Percentiles rank a stretch among this genome's conserved stretches.
Evolutionary conservation across 257 asterid genomes (phyloP).

Genomic region (Solanum etuberosum): DNA sequence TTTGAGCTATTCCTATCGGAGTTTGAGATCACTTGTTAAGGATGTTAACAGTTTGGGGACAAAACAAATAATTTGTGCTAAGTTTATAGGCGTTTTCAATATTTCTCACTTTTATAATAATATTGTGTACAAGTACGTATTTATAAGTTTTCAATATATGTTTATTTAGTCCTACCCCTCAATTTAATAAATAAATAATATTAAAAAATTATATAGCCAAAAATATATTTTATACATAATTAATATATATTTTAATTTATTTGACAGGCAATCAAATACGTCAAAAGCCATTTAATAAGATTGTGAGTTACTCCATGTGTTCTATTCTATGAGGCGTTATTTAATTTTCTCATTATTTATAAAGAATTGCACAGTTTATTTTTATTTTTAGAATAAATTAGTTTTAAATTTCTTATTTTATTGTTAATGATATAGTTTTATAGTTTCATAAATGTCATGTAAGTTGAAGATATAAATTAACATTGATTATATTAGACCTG

Average conservation of each 20-base stretch:
- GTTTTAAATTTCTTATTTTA: background rate
- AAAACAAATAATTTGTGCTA: too few species aligned
- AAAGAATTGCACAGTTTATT: background rate
- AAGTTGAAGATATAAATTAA: background rate
- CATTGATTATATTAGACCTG: background rate
- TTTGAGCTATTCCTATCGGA: too few species aligned
- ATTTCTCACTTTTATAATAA: too few species aligned
- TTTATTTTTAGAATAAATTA: background rate
- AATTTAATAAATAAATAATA: too few species aligned
- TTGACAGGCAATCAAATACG: background rate
- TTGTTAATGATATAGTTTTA: background rate
- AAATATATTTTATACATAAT: too few species aligned
- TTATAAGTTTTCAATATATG: too few species aligned
- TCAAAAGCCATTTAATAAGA: background rate
- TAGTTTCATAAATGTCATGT: background rate
- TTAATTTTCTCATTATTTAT: background rate
- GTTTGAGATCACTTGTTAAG: too few species aligned
- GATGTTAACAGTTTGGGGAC: fast-evolving
- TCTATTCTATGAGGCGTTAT: background rate
- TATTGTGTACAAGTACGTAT: background rate
- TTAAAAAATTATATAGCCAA: too few species aligned
- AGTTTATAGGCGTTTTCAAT: too few species aligned
- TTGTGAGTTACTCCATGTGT: background rate
- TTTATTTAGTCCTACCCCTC: too few species aligned
- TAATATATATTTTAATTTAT: background rate